phyloP scores from a whole-genome alignment of 495 filamentous ascomycete species.

The Pyrenula massariospora region DNA sequence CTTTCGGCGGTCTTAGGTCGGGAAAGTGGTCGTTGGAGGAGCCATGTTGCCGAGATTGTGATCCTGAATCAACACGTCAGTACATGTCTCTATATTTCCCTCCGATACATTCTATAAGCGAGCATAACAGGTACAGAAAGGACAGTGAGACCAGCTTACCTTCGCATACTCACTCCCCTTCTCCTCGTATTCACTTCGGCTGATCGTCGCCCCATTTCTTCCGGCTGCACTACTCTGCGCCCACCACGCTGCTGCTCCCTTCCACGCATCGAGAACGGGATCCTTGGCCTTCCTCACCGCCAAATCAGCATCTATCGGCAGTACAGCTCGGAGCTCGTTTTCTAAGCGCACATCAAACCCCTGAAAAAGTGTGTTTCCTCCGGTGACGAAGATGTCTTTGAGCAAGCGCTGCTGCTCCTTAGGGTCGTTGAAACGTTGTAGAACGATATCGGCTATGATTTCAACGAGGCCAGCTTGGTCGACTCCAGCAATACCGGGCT shows the following conservation, averaged over 20 bases:
- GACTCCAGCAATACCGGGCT: slow-evolving; percentile 86
- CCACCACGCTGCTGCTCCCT: slow-evolving; percentile 77
- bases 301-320: slow-evolving; percentile 58
- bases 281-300: slow-evolving; percentile 58
- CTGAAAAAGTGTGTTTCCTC: slow-evolving; percentile 79
- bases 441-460: slow-evolving; percentile 75
- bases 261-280: slow-evolving; percentile 79
- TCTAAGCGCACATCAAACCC: slow-evolving; percentile 77
- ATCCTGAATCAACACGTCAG: too few species aligned
- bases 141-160: too few species aligned
- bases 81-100: too few species aligned
- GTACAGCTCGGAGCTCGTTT: slow-evolving; percentile 54
- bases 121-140: too few species aligned
- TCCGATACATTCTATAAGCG: too few species aligned
- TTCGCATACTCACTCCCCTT: slow-evolving; percentile 81
- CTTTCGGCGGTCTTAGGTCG: neutral
- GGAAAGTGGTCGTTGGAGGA: neutral
- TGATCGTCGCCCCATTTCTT: slow-evolving; percentile 31
- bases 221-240: neutral
- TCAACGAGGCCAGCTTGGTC: slow-evolving; percentile 92
- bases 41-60: neutral
- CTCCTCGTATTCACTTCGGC: slow-evolving; percentile 68
- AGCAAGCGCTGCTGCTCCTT: slow-evolving; percentile 52
- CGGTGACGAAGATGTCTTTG: slow-evolving; percentile 84
- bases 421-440: slow-evolving; percentile 54